Percentiles rank a stretch among this genome's conserved stretches.
These are phyloP conservation scores for Trametes punicea DNA, from an alignment of 768 basidiomycete species.

Conservation along the genomic window DNA sequence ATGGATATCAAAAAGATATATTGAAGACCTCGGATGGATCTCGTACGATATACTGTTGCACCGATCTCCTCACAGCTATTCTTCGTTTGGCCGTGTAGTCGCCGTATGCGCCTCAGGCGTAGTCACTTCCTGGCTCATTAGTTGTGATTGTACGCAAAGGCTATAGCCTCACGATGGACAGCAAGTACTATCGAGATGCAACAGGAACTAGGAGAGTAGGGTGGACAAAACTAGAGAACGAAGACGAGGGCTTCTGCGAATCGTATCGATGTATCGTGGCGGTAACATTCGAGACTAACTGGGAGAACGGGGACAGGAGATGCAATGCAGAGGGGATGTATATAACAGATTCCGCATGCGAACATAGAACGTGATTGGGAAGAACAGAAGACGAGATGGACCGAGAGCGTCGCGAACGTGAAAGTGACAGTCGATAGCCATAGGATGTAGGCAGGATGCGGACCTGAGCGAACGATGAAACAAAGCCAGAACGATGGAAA, in stretches of 20 bases:
- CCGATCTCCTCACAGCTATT: too few relatives aligned
- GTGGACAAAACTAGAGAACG: slow-evolving; percentile 21
- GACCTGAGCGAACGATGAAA: slow-evolving; percentile 12
- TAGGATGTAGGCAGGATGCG: slow-evolving; percentile 15
- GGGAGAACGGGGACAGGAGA: slow-evolving; percentile 15
- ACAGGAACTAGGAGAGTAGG: slow-evolving; percentile 24
- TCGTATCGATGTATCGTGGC: slow-evolving; percentile 13
- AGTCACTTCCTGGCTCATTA: slow-evolving; percentile 18
- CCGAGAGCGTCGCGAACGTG: slow-evolving; percentile 25
- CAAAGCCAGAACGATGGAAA: slow-evolving; percentile 15
- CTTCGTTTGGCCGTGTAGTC: too few relatives aligned
- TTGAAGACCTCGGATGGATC: too few relatives aligned
- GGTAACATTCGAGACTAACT: slow-evolving; percentile 15
- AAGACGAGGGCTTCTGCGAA: slow-evolving; percentile 22
- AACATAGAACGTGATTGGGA: slow-evolving; percentile 23
- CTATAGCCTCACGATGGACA: slow-evolving; percentile 7
- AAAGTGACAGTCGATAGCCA: slow-evolving; percentile 21
- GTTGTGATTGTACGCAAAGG: slow-evolving; percentile 16
- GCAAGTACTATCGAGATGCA: slow-evolving; percentile 22
- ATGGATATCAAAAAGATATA: too few relatives aligned
- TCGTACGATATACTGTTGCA: too few relatives aligned
- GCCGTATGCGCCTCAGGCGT: too few relatives aligned
- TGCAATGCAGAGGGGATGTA: slow-evolving; percentile 15
- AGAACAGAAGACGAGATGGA: slow-evolving; percentile 16
- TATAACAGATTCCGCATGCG: slow-evolving; percentile 26